phyloP scores from a whole-genome alignment of 495 filamentous ascomycete genomes.

The Xeromyces bisporus region DNA sequence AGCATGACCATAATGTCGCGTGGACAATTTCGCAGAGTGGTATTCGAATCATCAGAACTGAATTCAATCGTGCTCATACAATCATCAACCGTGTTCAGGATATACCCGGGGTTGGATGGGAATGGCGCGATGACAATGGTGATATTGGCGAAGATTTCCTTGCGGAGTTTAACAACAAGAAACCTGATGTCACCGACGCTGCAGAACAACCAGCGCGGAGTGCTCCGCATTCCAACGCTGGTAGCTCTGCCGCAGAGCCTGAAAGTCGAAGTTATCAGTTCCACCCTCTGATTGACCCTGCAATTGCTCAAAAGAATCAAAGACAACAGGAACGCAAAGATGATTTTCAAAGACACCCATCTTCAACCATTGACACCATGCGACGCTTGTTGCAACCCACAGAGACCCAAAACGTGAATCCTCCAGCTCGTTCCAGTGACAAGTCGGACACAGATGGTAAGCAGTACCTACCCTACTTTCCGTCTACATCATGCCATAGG shows the following conservation, averaged over 20 bases:
- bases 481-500: too few species aligned
- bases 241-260: neutral
- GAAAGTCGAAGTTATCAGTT: neutral
- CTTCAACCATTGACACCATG: neutral
- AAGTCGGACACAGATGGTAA: too few species aligned
- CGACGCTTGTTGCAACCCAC: neutral
- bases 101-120: conserved; percentile 4
- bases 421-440: too few species aligned
- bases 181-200: neutral
- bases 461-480: too few species aligned
- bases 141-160: conserved; percentile 11
- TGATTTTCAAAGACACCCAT: neutral
- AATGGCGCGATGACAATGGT: conserved; percentile 4
- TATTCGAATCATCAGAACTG: conserved; percentile 58
- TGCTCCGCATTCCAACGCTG: neutral
- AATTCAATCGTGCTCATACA: conserved; percentile 56
- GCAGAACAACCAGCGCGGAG: neutral
- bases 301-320: neutral
- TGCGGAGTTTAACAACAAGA: conserved; percentile 2
- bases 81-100: conserved; percentile 30
- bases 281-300: neutral
- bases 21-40: conserved; percentile 62
- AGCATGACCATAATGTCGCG: conserved; percentile 66
- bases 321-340: neutral
- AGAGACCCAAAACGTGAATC: too few species aligned